Evolutionary conservation across 139 green algal genomes (phyloP).

Genomic region (Spirogloea muscicola): DNA sequence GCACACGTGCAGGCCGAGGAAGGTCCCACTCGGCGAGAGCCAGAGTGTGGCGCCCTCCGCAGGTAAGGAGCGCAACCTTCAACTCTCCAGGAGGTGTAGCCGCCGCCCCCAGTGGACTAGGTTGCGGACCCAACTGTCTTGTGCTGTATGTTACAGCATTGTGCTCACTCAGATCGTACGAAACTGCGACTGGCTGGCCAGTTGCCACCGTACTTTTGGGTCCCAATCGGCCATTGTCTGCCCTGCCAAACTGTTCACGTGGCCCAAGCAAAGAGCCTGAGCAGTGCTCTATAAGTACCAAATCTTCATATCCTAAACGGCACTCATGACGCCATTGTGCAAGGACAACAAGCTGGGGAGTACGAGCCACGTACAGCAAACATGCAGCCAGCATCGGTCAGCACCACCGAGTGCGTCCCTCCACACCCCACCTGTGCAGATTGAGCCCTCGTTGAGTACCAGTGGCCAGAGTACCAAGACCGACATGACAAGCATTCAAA

Average conservation of each 20-base stretch:
- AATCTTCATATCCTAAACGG: neutral
- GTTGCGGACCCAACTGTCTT: neutral
- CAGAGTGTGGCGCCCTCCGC: constrained; percentile 31
- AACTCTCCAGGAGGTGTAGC: neutral
- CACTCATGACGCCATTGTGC: neutral
- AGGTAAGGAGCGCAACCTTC: constrained; percentile 19
- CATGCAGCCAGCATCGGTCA: constrained; percentile 30
- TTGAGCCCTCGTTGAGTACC: neutral
- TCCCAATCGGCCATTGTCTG: constrained; percentile 31
- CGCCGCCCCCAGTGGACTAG: neutral
- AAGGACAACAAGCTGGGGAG: constrained; percentile 1
- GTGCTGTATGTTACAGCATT: neutral
- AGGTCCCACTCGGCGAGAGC: too few relatives aligned
- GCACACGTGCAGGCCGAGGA: too few relatives aligned
- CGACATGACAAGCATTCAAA: neutral
- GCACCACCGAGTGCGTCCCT: constrained; percentile 23
- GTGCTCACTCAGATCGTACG: neutral
- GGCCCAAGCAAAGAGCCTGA: neutral
- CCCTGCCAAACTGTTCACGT: constrained; percentile 32
- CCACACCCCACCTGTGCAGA: constrained; percentile 31
- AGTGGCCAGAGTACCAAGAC: neutral
- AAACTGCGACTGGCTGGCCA: constrained; percentile 17
- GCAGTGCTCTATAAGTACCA: neutral
- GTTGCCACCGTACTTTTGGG: constrained; percentile 9
- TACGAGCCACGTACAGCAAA: constrained; percentile 14